These are phyloP conservation scores for Diaporthe vaccinii DNA, from an alignment of 2,329 filamentous ascomycete genomes.

Conservation along the genomic window DNA sequence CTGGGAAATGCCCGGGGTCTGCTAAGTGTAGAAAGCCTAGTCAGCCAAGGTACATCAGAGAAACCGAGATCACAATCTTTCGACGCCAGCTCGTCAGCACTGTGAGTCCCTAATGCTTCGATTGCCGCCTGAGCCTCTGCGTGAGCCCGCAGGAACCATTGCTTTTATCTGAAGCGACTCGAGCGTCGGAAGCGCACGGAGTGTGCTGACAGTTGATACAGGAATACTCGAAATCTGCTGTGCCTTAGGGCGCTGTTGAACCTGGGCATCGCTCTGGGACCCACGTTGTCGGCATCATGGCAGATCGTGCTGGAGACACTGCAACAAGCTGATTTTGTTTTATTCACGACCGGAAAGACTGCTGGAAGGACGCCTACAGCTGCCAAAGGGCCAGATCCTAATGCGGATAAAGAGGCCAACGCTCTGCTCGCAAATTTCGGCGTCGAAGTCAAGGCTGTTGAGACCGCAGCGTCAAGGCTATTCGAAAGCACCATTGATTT, in stretches of 20 bases:
- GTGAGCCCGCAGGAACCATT: neutral
- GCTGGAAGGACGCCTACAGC: constrained; percentile 65
- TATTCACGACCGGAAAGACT: constrained; percentile 74
- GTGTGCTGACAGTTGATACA: neutral
- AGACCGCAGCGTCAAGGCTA: constrained; percentile 86
- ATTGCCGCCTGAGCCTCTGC: too few species aligned
- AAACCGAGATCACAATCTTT: constrained; percentile 71
- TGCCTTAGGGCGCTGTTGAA: constrained; percentile 95
- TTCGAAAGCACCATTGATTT: constrained; percentile 95
- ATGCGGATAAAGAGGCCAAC: constrained; percentile 64
- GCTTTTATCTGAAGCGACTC: neutral
- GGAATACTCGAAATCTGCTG: constrained; percentile 87
- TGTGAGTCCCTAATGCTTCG: constrained; percentile 53
- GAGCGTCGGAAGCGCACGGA: neutral
- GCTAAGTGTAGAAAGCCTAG: constrained; percentile 79
- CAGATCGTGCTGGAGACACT: constrained; percentile 91
- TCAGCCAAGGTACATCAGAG: constrained; percentile 70
- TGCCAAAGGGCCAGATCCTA: constrained; percentile 60
- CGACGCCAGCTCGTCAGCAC: constrained; percentile 66
- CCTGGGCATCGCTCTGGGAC: constrained; percentile 91
- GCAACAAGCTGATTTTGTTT: constrained; percentile 91
- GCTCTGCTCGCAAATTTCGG: constrained; percentile 76
- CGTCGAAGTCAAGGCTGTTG: constrained; percentile 87
- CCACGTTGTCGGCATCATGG: constrained; percentile 88
- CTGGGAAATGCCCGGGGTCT: constrained; percentile 80